Evolutionary conservation across 1,284 basidiomycete genomes (phyloP).

Genomic region (Microbotryum violaceum): DNA sequence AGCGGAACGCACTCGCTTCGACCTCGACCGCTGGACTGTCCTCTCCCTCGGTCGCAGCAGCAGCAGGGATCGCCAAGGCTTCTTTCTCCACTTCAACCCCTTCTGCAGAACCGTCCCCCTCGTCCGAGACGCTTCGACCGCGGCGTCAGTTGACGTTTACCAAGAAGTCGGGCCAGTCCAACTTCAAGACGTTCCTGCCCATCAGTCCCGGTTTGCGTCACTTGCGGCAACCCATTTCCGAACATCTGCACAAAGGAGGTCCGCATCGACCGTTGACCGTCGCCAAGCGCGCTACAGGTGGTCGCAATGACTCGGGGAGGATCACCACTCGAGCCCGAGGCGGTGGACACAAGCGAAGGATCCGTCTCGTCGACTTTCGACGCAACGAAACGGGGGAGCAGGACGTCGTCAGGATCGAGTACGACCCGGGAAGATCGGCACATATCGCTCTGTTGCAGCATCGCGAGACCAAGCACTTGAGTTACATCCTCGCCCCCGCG

Average conservation of each 20-base stretch:
- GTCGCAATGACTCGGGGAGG: constrained; percentile 71
- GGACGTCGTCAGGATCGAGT: constrained; percentile 88
- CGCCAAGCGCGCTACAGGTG: constrained; percentile 74
- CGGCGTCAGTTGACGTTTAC: constrained; percentile 24
- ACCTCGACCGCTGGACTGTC: not conserved
- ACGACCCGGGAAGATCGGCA: constrained; percentile 86
- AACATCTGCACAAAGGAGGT: constrained; percentile 72
- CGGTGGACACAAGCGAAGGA: constrained; percentile 81
- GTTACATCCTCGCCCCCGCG: constrained; percentile 87
- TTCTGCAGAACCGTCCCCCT: not conserved
- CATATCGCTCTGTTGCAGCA: constrained; percentile 83
- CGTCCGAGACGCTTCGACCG: constrained; percentile 1
- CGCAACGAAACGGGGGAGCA: constrained; percentile 67
- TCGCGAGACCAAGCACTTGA: constrained; percentile 40
- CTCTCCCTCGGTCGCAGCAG: not conserved
- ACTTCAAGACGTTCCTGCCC: constrained; percentile 84
- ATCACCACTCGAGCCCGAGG: constrained; percentile 86
- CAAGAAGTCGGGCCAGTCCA: constrained; percentile 26
- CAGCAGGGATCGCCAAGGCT: not conserved
- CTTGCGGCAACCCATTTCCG: constrained; percentile 68
- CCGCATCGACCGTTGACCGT: constrained; percentile 78
- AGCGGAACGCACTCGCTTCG: not conserved
- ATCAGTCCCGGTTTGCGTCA: constrained; percentile 80
- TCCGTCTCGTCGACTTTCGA: constrained; percentile 81
- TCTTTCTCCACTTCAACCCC: constrained; percentile 12